Conservation (phyloP, 345 rosid genomes). For the Ricinus communis region DNA sequence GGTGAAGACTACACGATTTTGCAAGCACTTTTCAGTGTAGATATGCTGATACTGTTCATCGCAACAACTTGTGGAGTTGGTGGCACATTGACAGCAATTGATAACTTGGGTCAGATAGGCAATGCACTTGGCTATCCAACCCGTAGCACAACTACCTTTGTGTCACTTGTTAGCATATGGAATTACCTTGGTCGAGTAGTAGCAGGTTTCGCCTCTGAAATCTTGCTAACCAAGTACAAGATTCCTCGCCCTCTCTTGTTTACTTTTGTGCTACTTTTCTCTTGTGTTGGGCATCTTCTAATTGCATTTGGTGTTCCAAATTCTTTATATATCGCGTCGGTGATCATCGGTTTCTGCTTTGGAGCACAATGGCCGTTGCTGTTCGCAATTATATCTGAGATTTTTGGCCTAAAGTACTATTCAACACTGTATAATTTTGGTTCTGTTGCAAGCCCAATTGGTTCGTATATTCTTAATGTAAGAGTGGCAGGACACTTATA, state of each 20-base stretch:
- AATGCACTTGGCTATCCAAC: slow-evolving; percentile 6
- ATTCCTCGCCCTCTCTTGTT: slow-evolving; percentile 1
- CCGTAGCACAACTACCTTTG: not conserved
- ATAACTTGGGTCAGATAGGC: slow-evolving; percentile 17
- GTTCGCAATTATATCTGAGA: slow-evolving; percentile 5
- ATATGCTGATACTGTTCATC: slow-evolving; percentile 12
- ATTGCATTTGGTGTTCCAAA: slow-evolving; percentile 2
- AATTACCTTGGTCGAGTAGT: not conserved
- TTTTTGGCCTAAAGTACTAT: slow-evolving; percentile 12
- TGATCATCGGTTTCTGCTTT: slow-evolving; percentile 14
- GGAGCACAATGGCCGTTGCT: slow-evolving; percentile 19
- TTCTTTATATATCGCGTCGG: slow-evolving; percentile 1
- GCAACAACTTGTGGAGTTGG: slow-evolving; percentile 7
- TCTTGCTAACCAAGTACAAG: not conserved
- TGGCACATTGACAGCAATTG: slow-evolving; percentile 1
- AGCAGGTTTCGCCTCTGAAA: slow-evolving; percentile 11
- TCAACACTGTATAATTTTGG: slow-evolving; percentile 9
- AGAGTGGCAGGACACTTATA: not conserved
- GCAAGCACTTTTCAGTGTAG: slow-evolving; percentile 12
- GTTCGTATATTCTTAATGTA: slow-evolving; percentile 5
- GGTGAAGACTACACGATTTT: slow-evolving; percentile 19
- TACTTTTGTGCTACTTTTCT: not conserved
- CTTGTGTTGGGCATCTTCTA: slow-evolving; percentile 4
- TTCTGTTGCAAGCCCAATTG: not conserved
- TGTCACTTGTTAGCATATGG: slow-evolving; percentile 16